phyloP scores from a whole-genome alignment of 73 alveolate species.

The Paraurostyla sp. region DNA sequence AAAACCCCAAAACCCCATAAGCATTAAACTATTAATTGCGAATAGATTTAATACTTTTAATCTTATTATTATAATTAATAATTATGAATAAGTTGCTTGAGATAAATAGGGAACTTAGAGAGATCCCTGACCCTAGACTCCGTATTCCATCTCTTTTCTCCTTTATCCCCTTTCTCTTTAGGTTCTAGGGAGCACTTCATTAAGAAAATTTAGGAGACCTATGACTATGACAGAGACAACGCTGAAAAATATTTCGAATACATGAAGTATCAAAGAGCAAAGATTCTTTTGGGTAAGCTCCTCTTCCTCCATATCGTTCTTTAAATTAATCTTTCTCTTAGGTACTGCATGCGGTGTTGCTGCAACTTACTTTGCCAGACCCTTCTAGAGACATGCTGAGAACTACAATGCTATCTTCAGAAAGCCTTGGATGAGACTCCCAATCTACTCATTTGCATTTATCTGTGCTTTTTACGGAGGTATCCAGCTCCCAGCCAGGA shows the following conservation, averaged over 20 bases:
- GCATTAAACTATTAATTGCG: background rate
- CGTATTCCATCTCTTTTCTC: background rate
- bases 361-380: conserved; percentile 38
- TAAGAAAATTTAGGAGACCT: conserved; percentile 16
- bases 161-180: background rate
- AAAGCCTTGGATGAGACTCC: conserved; percentile 69
- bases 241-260: conserved; percentile 50
- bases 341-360: conserved; percentile 56
- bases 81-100: conserved; percentile 56
- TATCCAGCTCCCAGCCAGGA: conserved; percentile 61
- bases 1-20: too few species aligned
- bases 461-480: conserved; percentile 63
- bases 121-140: conserved; percentile 59
- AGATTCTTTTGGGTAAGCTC: conserved; percentile 26
- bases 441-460: conserved; percentile 46
- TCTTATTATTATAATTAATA: conserved; percentile 38
- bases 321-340: background rate
- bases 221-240: conserved; percentile 55
- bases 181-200: conserved; percentile 49
- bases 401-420: conserved; percentile 58
- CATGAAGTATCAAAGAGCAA: conserved; percentile 50
- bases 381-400: conserved; percentile 40
- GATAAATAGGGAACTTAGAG: conserved; percentile 67
- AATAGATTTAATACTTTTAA: background rate
- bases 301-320: background rate